Evolutionary conservation across 2,329 filamentous ascomycete genomes (phyloP), one percentile per base, ranked within the genome.

Genomic region (Epichloe glyceriae): DNA sequence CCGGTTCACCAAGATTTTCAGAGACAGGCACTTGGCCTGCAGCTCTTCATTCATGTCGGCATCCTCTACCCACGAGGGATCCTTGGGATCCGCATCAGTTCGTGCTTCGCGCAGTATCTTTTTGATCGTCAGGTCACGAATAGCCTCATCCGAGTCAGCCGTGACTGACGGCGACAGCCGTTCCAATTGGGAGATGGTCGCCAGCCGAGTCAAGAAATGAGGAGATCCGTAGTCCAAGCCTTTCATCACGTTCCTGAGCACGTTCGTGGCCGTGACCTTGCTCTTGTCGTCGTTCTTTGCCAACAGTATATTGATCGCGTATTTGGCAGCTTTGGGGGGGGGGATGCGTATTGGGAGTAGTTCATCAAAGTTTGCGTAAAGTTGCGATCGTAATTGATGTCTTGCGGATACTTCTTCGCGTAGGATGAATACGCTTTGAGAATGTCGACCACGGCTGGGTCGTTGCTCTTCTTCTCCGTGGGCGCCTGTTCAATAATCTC

Each of bases 371-470:
- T 84, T 60, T 93, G 82, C 34, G 82, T 74, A 59, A 97, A 91
- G 57, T 86, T 86, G 51, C 84, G 81, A 54, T 95, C 86, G 53
- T 81, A 79, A 1, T 87, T 86, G 49, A 98, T 79, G 53, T 97
- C 90, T 11, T 82, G 76, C 0, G 91, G 83, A 58, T 94, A 91
- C 59, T 85, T 89, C 61, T 84, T 85, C 1, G 90, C 87, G 64
- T 95, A 98, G 2, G 86, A 88, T 10, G 91, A 86, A 64, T 93
- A 96, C 3, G 94, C 91, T 64, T 95, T 96, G 52, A 98, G 74
- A 2, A 91, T 91, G 60, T 96, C 88, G 12, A 93, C 87, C n/a
- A 87, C 83, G 3, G 79, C 76, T 1, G 80, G 67, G 49, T 91
- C 85, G 54, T 90, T 90, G 2, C 75, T 63, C 49, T 78, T 79